Percentiles rank a stretch among this genome's conserved stretches.
Conservation (phyloP, 2,329 filamentous ascomycete genomes). For the Coniochaeta prunicola region DNA sequence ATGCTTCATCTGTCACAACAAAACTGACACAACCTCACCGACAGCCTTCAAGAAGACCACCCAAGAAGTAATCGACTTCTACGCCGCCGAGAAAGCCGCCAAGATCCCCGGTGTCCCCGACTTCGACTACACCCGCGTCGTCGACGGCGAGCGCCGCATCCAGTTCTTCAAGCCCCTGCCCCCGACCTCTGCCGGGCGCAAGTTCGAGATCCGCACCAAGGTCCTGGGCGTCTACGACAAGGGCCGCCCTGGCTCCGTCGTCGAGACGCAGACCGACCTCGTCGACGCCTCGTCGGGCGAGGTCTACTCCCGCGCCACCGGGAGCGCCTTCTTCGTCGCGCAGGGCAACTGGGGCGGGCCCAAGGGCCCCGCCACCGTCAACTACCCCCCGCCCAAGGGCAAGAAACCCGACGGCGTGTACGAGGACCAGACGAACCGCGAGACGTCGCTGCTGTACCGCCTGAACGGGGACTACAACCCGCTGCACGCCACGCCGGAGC, state of each 20-base stretch:
- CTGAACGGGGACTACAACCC: slow-evolving; percentile 95
- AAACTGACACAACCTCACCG: slow-evolving; percentile 1
- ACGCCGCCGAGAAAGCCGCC: slow-evolving; percentile 57
- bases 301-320: slow-evolving; percentile 61
- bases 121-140: slow-evolving; percentile 65
- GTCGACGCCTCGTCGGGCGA: slow-evolving; percentile 64
- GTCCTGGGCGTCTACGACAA: slow-evolving; percentile 87
- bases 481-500: slow-evolving; percentile 79
- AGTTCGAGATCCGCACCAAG: slow-evolving; percentile 70
- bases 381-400: slow-evolving; percentile 65
- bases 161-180: slow-evolving; percentile 72
- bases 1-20: neutral
- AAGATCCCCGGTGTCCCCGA: slow-evolving; percentile 70
- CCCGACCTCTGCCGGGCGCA: slow-evolving; percentile 58
- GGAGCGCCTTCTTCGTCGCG: slow-evolving; percentile 71
- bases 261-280: slow-evolving; percentile 71
- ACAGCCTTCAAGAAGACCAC: slow-evolving; percentile 68
- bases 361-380: slow-evolving; percentile 75
- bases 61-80: slow-evolving; percentile 79
- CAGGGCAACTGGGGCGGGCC: slow-evolving; percentile 82
- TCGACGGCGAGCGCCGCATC: slow-evolving; percentile 79
- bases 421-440: slow-evolving; percentile 60
- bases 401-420: slow-evolving; percentile 64
- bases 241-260: slow-evolving; percentile 72
- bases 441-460: slow-evolving; percentile 72